phyloP scores from a whole-genome alignment of 352 stramenopile species.

The Elongisporangium prolatum region DNA sequence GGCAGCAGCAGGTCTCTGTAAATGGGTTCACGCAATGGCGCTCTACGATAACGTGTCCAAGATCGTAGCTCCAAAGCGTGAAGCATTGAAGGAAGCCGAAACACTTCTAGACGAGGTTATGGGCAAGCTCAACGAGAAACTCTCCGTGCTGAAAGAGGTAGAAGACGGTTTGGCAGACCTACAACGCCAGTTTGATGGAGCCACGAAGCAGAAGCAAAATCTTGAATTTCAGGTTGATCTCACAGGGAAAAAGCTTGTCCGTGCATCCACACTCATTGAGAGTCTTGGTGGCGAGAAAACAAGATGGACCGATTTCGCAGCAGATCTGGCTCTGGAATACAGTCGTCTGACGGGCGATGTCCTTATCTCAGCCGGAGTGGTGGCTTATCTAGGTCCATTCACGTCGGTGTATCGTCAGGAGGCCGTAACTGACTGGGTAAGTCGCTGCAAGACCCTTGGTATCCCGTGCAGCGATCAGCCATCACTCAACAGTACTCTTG shows the following conservation, averaged over 20 bases:
- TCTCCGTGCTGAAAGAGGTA: slow-evolving; percentile 88
- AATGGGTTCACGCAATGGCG: slow-evolving; percentile 93
- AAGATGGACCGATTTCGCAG: slow-evolving; percentile 88
- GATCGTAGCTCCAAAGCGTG: slow-evolving; percentile 90
- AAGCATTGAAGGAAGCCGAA: slow-evolving; percentile 82
- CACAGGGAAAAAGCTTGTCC: slow-evolving; percentile 91
- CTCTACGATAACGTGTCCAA: slow-evolving; percentile 93
- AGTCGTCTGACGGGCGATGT: slow-evolving; percentile 90
- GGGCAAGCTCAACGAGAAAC: slow-evolving; percentile 87
- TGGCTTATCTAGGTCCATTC: slow-evolving; percentile 93
- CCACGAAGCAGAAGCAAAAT: slow-evolving; percentile 89
- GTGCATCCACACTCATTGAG: slow-evolving; percentile 91
- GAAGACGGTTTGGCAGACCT: slow-evolving; percentile 87
- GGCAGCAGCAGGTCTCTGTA: slow-evolving; percentile 89
- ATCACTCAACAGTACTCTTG: slow-evolving; percentile 83
- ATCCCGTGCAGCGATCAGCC: slow-evolving; percentile 86
- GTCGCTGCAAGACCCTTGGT: slow-evolving; percentile 61
- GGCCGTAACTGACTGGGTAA: slow-evolving; percentile 75
- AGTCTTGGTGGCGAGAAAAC: slow-evolving; percentile 91
- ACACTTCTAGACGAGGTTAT: slow-evolving; percentile 85
- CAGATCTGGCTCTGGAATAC: slow-evolving; percentile 78
- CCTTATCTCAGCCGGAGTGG: slow-evolving; percentile 87
- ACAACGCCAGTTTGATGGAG: slow-evolving; percentile 83
- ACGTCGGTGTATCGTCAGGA: slow-evolving; percentile 85
- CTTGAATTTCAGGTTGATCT: slow-evolving; percentile 90